Evolutionary conservation across 441 rosid genomes (phyloP).

Genomic region (Erysimum pusillum): DNA sequence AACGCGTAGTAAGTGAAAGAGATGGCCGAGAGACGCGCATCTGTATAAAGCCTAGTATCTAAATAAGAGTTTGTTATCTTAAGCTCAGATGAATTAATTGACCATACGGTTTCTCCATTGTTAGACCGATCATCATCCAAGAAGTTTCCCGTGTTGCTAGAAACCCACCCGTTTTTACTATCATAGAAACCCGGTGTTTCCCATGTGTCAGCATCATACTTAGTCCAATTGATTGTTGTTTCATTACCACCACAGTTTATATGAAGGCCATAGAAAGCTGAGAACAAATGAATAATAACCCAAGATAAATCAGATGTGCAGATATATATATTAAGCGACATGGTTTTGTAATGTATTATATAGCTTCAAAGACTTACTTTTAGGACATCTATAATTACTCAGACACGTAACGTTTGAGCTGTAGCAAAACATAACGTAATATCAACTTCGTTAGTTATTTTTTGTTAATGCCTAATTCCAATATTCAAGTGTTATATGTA

Average conservation of each 20-base stretch:
- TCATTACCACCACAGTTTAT: slow-evolving; percentile 67
- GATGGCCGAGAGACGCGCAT: slow-evolving; percentile 61
- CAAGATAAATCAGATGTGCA: slow-evolving; percentile 21
- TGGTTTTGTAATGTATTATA: neutral
- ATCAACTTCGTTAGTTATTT: neutral
- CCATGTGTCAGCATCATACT: slow-evolving; percentile 50
- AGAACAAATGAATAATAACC: slow-evolving; percentile 14
- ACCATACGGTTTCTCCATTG: neutral
- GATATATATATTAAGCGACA: neutral
- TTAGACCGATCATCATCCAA: slow-evolving; percentile 45
- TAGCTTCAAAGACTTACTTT: slow-evolving; percentile 54
- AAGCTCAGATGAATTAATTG: slow-evolving; percentile 33
- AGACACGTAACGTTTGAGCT: slow-evolving; percentile 55
- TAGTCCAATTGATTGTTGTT: slow-evolving; percentile 19
- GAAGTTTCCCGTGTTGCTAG: slow-evolving; percentile 65
- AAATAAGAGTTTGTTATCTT: slow-evolving; percentile 46
- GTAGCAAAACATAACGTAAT: slow-evolving; percentile 32
- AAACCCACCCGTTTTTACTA: slow-evolving; percentile 54
- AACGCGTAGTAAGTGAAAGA: slow-evolving; percentile 67
- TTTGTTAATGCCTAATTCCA: neutral
- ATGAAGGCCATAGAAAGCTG: slow-evolving; percentile 53
- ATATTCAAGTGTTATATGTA: neutral
- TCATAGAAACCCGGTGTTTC: slow-evolving; percentile 42
- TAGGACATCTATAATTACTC: slow-evolving; percentile 37
- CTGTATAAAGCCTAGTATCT: slow-evolving; percentile 50